phyloP scores from a whole-genome alignment of 2,329 filamentous ascomycete genomes.

The Talaromyces verruculosus region DNA sequence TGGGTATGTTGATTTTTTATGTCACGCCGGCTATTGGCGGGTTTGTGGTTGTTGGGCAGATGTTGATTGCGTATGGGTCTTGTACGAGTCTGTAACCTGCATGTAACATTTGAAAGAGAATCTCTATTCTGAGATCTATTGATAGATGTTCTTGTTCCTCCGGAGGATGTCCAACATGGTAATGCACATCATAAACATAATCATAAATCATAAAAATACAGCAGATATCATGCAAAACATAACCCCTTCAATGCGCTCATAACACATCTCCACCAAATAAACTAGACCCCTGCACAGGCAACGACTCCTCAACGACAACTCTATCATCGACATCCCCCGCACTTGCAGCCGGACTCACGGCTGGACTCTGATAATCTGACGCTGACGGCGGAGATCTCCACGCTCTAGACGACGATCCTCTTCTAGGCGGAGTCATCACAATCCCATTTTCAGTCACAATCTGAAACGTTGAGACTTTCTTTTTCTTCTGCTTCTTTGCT shows the following conservation, averaged over 20 bases:
- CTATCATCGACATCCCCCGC: not conserved
- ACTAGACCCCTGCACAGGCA: not conserved
- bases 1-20: not conserved
- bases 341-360: not conserved
- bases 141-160: too few relatives aligned
- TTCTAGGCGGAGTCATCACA: constrained; percentile 19
- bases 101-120: not conserved
- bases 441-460: constrained; percentile 25
- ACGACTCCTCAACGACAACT: not conserved
- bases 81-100: not conserved
- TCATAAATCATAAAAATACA: not conserved
- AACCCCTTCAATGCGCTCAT: not conserved
- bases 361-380: not conserved
- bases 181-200: not conserved
- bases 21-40: constrained; percentile 4
- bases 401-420: constrained; percentile 8
- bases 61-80: constrained; percentile 5
- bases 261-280: not conserved
- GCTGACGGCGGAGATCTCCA: constrained; percentile 10
- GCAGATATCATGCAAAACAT: not conserved
- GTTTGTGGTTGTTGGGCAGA: constrained; percentile 4
- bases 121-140: not conserved
- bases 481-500: constrained; percentile 25
- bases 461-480: constrained; percentile 12
- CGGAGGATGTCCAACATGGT: not conserved